Conservation (phyloP, 805 yeast species). For the Saccharomycopsis fermentans region DNA sequence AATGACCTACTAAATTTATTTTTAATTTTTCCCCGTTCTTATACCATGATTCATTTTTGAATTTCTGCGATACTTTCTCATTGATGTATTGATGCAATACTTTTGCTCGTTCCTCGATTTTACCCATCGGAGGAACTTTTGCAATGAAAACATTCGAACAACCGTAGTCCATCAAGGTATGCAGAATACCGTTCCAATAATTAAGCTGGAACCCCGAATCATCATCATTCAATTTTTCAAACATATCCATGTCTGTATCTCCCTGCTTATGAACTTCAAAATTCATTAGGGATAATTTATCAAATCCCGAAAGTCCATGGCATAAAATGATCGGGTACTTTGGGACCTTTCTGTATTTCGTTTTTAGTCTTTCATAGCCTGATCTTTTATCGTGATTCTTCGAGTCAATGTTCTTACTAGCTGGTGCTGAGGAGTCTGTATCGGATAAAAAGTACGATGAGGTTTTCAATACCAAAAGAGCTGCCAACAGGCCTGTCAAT, state of each 20-base stretch:
- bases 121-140: constrained; percentile 74
- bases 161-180: constrained; percentile 50
- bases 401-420: background rate
- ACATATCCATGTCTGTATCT: constrained; percentile 17
- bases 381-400: too few relatives aligned
- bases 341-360: constrained; percentile 34
- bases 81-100: constrained; percentile 43
- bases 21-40: constrained; percentile 27
- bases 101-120: constrained; percentile 58
- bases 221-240: constrained; percentile 13
- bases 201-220: constrained; percentile 38
- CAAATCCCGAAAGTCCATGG: constrained; percentile 84
- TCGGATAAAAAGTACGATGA: constrained; percentile 1
- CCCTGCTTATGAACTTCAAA: constrained; percentile 21
- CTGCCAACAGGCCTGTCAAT: background rate
- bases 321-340: constrained; percentile 69
- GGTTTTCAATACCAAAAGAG: background rate
- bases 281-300: constrained; percentile 34
- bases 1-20: constrained; percentile 74
- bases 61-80: constrained; percentile 2
- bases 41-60: constrained; percentile 4
- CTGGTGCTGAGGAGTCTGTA: background rate
- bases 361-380: background rate
- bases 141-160: constrained; percentile 54
- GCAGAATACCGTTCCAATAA: constrained; percentile 77